phyloP scores from a whole-genome alignment of 441 rosid species.

The Theobroma grandiflorum region DNA sequence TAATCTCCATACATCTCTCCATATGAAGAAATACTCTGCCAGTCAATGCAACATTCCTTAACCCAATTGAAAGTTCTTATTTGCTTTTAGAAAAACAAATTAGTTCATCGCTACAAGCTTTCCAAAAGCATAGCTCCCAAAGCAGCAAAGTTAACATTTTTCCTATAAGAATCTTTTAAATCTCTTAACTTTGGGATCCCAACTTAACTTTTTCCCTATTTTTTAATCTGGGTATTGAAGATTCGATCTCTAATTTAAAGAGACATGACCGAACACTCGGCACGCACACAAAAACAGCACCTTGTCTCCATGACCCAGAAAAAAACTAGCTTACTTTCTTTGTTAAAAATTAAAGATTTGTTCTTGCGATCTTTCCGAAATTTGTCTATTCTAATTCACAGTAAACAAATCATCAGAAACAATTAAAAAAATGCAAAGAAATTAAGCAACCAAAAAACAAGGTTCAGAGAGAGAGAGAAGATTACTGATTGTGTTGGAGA shows the following conservation, averaged over 20 bases:
- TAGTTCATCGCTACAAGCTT: neutral
- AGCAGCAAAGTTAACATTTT: neutral
- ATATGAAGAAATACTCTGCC: neutral
- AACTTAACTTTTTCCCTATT: slow-evolving; percentile 3
- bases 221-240: slow-evolving; percentile 22
- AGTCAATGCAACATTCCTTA: slow-evolving; percentile 8
- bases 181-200: slow-evolving; percentile 21
- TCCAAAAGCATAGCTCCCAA: slow-evolving; percentile 11
- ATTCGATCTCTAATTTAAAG: slow-evolving; percentile 16
- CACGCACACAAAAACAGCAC: slow-evolving; percentile 20
- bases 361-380: neutral
- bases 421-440: neutral
- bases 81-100: neutral
- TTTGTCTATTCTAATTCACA: neutral
- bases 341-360: slow-evolving; percentile 16
- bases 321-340: neutral
- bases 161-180: slow-evolving; percentile 4
- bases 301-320: slow-evolving; percentile 13
- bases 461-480: neutral
- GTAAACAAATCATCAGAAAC: slow-evolving; percentile 12
- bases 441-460: neutral
- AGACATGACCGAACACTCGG: slow-evolving; percentile 19
- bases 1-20: neutral
- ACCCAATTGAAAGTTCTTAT: neutral
- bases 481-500: slow-evolving; percentile 38